Conservation (phyloP, 2,329 filamentous ascomycete genomes). For the Coniochaeta ligniaria region DNA sequence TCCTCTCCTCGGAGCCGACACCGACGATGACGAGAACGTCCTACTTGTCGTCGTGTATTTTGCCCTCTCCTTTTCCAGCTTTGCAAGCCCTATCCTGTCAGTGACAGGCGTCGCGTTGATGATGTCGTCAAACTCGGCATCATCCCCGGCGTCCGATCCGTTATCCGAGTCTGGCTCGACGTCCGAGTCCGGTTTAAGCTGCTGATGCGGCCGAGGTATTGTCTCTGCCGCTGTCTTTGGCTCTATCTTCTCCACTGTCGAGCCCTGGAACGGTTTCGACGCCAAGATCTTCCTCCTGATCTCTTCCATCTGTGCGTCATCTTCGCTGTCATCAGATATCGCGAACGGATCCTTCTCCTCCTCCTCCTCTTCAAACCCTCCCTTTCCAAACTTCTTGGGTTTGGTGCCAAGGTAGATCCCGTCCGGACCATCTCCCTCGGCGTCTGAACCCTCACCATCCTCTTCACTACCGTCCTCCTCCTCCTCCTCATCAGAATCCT, state of each 20-base stretch:
- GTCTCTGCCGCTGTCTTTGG: slow-evolving; percentile 52
- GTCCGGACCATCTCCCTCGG: slow-evolving; percentile 38
- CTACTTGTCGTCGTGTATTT: slow-evolving; percentile 38
- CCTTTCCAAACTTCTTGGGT: slow-evolving; percentile 20
- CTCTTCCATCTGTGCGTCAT: slow-evolving; percentile 83
- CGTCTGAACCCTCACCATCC: slow-evolving; percentile 29
- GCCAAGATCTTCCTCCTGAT: slow-evolving; percentile 83
- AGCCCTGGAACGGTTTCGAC: slow-evolving; percentile 77
- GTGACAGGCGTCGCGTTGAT: slow-evolving; percentile 87
- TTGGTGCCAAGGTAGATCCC: slow-evolving; percentile 56
- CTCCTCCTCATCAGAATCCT: slow-evolving; percentile 42
- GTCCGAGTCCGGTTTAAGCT: slow-evolving; percentile 54
- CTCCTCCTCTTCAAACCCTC: slow-evolving; percentile 28
- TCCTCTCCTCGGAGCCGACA: slow-evolving; percentile 41
- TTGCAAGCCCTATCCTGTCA: slow-evolving; percentile 65
- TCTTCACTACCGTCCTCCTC: slow-evolving; percentile 36
- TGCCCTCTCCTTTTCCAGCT: slow-evolving; percentile 48
- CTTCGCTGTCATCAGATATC: slow-evolving; percentile 71
- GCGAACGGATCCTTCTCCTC: slow-evolving; percentile 60
- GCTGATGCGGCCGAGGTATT: slow-evolving; percentile 49
- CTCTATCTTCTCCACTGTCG: slow-evolving; percentile 23
- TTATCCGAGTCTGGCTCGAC: slow-evolving; percentile 68
- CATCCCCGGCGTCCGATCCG: slow-evolving; percentile 47
- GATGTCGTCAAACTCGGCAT: slow-evolving; percentile 86
- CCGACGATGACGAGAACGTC: slow-evolving; percentile 42